Evolutionary conservation across 1,284 basidiomycete genomes (phyloP), one percentile per base, ranked within the genome.

Genomic region (Pyrrhoderma noxium): DNA sequence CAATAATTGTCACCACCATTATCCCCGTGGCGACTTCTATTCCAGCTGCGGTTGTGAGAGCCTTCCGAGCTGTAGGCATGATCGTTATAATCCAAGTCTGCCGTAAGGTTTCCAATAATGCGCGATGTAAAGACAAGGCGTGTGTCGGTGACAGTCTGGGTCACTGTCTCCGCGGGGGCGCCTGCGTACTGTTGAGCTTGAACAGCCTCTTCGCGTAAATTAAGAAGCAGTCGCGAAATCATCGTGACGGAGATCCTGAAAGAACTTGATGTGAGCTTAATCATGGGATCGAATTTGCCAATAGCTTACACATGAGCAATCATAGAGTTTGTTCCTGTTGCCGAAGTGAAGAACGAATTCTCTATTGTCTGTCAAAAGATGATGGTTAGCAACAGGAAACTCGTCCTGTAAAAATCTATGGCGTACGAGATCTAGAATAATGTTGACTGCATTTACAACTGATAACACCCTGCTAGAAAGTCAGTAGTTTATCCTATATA

Each of bases 71-170:
- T 31, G 27, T 31, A 11, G 11, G 27, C 11, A 31, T 31, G 27
- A 5, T 31, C 41, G 5, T 38, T 46, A 41, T 49, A 45, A 9
- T 53, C 52, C 11, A 54, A 25, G 3, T 55, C 53, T 13, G 39
- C 44, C 5, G 53, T 55, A 16, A 55, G 40, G 39, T 51, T 55
- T 19, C 53, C 53, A 25, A 55, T 23, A 25, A 55, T 51, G 31
- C 53, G 53, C 18, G 53, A 51, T 21, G 49, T 51, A 45, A 55
- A 55, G 27, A 55, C 25, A 36, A 55, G 53, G 31, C 51, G 46
- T 23, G 53, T 47, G 34, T 55, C 53, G 9, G 53, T 55, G 16
- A 47, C 38, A 13, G 53, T 52, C 45, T 38, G 45, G 11, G 27
- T 31, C 16, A 45, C 45, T 11, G 48, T 40, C 31, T n/a, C 27